Conservation (phyloP, 1,284 basidiomycete genomes). For the Austroboletus olivaceoglutinosus region DNA sequence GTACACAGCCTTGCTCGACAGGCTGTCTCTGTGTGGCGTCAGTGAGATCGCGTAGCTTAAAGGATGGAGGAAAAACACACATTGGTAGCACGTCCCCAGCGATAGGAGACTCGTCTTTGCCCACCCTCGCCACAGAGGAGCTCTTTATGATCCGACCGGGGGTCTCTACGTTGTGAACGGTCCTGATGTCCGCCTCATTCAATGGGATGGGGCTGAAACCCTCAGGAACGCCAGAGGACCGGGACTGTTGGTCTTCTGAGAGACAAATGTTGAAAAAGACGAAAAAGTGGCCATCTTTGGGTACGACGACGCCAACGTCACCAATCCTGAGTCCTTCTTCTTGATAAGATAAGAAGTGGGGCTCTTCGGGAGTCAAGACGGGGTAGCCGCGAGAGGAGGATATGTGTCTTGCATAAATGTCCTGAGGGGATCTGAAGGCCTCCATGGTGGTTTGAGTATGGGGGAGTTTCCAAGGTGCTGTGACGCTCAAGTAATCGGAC, state of each 20-base stretch:
- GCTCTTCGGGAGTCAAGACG: slow-evolving; percentile 34
- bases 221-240: slow-evolving; percentile 20
- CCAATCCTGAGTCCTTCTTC: slow-evolving; percentile 23
- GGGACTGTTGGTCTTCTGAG: slow-evolving; percentile 14
- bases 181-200: slow-evolving; percentile 15
- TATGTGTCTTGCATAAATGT: slow-evolving; percentile 25
- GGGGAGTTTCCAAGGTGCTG: slow-evolving; percentile 7
- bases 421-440: slow-evolving; percentile 21
- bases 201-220: slow-evolving; percentile 19
- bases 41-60: no score
- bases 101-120: background rate
- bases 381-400: slow-evolving; percentile 35
- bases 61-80: slow-evolving; percentile 4
- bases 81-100: background rate
- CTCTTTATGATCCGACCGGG: slow-evolving; percentile 13
- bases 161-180: slow-evolving; percentile 6
- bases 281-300: slow-evolving; percentile 30
- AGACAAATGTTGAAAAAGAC: slow-evolving; percentile 35
- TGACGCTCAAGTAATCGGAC: slow-evolving; percentile 9
- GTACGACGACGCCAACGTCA: slow-evolving; percentile 27
- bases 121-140: slow-evolving; percentile 13
- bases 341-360: slow-evolving; percentile 18
- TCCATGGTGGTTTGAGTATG: slow-evolving; percentile 9
- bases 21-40: slow-evolving; percentile 4
- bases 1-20: background rate